These are phyloP conservation scores for Ceratocystis huliohia DNA, from an alignment of 2,329 filamentous ascomycete genomes.

Conservation along the genomic window DNA sequence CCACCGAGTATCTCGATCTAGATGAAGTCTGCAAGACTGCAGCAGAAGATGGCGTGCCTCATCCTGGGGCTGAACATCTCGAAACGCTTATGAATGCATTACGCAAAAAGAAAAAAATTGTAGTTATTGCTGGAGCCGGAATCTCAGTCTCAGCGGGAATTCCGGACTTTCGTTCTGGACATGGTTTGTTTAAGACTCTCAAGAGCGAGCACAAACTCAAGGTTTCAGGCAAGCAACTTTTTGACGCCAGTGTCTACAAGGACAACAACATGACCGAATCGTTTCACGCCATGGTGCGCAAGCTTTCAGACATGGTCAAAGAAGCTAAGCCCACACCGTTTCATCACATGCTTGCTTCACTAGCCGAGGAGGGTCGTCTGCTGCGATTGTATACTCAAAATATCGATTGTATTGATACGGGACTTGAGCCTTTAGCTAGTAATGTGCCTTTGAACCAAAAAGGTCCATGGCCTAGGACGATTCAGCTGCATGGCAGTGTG, in stretches of 20 bases:
- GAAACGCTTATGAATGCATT: conserved; percentile 60
- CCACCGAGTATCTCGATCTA: conserved; percentile 71
- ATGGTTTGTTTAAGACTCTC: conserved; percentile 75
- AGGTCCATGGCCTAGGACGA: conserved; percentile 82
- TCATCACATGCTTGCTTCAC: conserved; percentile 82
- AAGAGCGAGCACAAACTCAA: conserved; percentile 83
- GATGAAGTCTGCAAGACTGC: conserved; percentile 27
- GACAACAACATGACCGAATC: conserved; percentile 76
- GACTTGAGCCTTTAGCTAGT: conserved; percentile 66
- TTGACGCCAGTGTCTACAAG: conserved; percentile 95
- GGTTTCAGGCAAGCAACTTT: conserved; percentile 79
- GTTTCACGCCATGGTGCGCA: conserved; percentile 93
- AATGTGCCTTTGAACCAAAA: conserved; percentile 68
- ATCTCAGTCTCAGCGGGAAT: conserved; percentile 96
- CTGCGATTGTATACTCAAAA: conserved; percentile 93
- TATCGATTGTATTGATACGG: conserved; percentile 86
- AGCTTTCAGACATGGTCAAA: conserved; percentile 66
- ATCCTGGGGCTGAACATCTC: conserved; percentile 44
- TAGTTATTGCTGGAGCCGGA: conserved; percentile 88
- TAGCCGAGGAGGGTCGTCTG: conserved; percentile 75
- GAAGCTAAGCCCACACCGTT: conserved; percentile 73
- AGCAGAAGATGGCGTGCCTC: conserved; percentile 34
- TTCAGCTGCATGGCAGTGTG: conserved; percentile 87
- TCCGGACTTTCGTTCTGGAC: conserved; percentile 88
- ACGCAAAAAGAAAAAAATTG: conserved; percentile 86